Conservation (phyloP, 306 rosid species). For the Dryas alaskensis region DNA sequence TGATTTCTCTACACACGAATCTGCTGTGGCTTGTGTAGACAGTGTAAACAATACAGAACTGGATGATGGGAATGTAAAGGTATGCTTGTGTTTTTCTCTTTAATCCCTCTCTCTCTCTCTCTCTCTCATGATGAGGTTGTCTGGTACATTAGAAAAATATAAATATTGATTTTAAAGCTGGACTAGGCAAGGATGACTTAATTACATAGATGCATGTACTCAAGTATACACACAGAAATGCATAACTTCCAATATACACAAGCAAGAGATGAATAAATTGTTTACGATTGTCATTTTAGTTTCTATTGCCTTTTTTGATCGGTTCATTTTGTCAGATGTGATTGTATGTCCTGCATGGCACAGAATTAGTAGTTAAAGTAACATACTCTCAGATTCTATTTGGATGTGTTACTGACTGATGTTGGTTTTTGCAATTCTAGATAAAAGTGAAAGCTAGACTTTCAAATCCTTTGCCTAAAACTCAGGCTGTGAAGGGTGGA, state of each 20-base stretch:
- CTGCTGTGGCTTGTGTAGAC: slow-evolving; percentile 64
- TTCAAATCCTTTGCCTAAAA: slow-evolving; percentile 85
- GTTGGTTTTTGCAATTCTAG: slow-evolving; percentile 34
- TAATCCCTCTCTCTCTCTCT: neutral
- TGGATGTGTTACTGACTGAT: slow-evolving; percentile 6
- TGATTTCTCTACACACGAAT: slow-evolving; percentile 78
- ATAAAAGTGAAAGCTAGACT: slow-evolving; percentile 80
- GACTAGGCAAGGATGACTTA: neutral
- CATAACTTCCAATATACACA: neutral
- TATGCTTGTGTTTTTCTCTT: slow-evolving; percentile 17
- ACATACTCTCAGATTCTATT: slow-evolving; percentile 11
- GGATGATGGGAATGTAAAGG: slow-evolving; percentile 62
- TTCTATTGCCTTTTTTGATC: neutral
- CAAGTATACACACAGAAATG: neutral
- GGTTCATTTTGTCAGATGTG: neutral
- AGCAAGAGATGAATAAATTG: neutral
- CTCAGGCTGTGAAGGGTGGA: slow-evolving; percentile 77
- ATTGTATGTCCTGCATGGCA: neutral
- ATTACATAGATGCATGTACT: neutral
- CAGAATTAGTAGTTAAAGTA: slow-evolving; percentile 2
- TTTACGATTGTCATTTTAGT: neutral
- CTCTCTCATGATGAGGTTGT: slow-evolving; percentile 3
- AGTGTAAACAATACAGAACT: slow-evolving; percentile 54
- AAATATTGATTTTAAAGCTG: neutral
- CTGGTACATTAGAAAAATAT: neutral